Base-by-base conservation (phyloP, 768 basidiomycete species). In the Russula sp. region DNA sequence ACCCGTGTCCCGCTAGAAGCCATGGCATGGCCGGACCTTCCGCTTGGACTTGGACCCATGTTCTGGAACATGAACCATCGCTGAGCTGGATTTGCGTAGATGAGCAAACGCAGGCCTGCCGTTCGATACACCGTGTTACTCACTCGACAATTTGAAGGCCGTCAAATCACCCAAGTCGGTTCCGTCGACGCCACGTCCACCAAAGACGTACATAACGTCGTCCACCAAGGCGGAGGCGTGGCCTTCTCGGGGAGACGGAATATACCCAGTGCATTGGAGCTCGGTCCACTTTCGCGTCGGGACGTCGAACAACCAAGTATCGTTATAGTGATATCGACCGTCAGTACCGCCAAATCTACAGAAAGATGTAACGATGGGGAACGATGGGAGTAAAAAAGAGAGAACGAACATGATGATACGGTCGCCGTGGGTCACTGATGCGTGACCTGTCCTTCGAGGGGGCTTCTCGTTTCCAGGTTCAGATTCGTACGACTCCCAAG, bases 11-110 rank as follows among this genome's bases (percentile, higher is more conserved):
- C 93, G 71, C 90, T 87, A 13, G 92, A 86, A 7, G 95, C 93
- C 94, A 99, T 96, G n/a, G 96, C 91, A 75, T 99, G 97, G 2
- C 97, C 97, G 9, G 93, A 95, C 55, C 97, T 83, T 3, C 93
- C 91, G 45, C 81, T 87, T 0, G 97, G 97, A 16, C 92, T 84
- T 18, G 96, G 96, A 0, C 97, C 97, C 97, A 99, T 99, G 72
- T 98, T 97, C 75, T 98, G 94, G 79, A 99, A 99, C 93, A 95
- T 98, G 77, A 95, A 99, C 97, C 97, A 99, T 69, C 97, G 82
- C 71, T 94, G 91, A 75, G 94, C 96, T 98, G 72, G 35, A 51
- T 49, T 48, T 49, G 52, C 42, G 11, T 62, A 57, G 42, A 45
- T 55, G 35, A 60, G 11, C 16, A 20, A 47, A 45, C 39, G 22